Percentiles rank a stretch among this genome's conserved stretches.
These are phyloP conservation scores for Halteria grandinella DNA, from an alignment of 73 alveolate species.

Conservation along the genomic window DNA sequence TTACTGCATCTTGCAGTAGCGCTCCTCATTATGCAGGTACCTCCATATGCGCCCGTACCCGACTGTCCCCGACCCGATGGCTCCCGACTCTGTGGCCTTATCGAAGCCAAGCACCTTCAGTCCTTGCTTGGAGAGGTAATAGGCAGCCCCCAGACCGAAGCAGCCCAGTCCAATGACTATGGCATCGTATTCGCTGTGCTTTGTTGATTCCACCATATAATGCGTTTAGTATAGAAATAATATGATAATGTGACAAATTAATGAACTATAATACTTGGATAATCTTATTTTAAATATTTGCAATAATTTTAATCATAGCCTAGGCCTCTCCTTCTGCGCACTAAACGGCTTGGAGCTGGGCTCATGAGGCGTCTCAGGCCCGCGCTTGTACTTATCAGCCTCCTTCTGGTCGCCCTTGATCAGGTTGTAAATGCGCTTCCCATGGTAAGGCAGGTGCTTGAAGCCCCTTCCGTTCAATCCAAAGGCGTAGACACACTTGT, in stretches of 20 bases:
- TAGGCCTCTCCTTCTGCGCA: too few species aligned
- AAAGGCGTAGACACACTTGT: conserved; percentile 53
- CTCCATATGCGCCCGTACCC: conserved; percentile 56
- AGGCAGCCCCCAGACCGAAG: conserved; percentile 53
- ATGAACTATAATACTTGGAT: too few species aligned
- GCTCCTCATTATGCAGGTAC: conserved; percentile 11
- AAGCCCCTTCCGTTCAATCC: conserved; percentile 68
- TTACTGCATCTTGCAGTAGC: conserved; percentile 26
- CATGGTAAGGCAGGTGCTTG: conserved; percentile 66
- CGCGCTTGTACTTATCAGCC: conserved; percentile 25
- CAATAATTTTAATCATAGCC: too few species aligned
- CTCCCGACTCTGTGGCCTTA: conserved; percentile 36
- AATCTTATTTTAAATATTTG: too few species aligned
- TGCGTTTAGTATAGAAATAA: too few species aligned
- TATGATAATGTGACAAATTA: too few species aligned
- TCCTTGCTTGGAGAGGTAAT: conserved; percentile 25
- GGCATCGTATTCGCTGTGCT: conserved; percentile 24
- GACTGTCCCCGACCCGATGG: conserved; percentile 45
- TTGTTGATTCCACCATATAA: too few species aligned
- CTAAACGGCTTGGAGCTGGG: too few species aligned
- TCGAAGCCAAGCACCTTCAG: conserved; percentile 42
- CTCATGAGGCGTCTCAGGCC: too few species aligned
- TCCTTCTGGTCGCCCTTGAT: conserved; percentile 6
- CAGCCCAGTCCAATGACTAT: conserved; percentile 56
- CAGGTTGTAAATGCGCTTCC: conserved; percentile 48